Percentiles rank a stretch among this genome's conserved stretches.
phyloP scores from a whole-genome alignment of 257 asterid species.

The Solanum appendiculatum region DNA sequence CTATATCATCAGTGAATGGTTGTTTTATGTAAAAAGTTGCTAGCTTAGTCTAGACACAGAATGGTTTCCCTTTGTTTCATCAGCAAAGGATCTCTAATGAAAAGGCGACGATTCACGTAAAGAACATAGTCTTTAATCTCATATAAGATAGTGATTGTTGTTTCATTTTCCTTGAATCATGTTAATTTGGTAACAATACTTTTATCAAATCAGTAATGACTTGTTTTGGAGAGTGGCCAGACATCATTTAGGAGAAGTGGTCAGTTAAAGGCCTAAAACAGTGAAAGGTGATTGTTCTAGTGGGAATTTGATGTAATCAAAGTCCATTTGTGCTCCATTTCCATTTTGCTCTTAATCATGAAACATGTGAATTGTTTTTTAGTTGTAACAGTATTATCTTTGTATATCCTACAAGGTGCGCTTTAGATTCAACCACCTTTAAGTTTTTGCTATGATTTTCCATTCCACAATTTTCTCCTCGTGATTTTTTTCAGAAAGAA shows the following conservation, averaged over 20 bases:
- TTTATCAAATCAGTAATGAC: neutral
- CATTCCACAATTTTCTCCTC: neutral
- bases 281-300: neutral
- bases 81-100: conserved; percentile 22
- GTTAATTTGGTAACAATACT: neutral
- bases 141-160: too few species aligned
- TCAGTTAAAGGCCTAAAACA: neutral
- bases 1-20: conserved; percentile 1
- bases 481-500: too few species aligned
- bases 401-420: neutral
- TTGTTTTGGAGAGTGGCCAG: neutral
- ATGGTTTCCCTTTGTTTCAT: conserved; percentile 29
- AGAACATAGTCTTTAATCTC: neutral
- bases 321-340: neutral
- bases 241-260: neutral
- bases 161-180: neutral
- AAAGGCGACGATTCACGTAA: neutral
- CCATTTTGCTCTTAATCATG: neutral
- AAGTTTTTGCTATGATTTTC: neutral
- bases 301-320: neutral
- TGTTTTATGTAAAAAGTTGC: conserved; percentile 34
- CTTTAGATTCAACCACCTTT: neutral
- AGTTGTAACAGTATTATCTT: neutral
- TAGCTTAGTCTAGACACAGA: conserved; percentile 1
- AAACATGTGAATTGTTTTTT: neutral